Evolutionary conservation across 805 yeast species (phyloP), one percentile per base, ranked within the genome.

Genomic region (Lipomyces sp.): DNA sequence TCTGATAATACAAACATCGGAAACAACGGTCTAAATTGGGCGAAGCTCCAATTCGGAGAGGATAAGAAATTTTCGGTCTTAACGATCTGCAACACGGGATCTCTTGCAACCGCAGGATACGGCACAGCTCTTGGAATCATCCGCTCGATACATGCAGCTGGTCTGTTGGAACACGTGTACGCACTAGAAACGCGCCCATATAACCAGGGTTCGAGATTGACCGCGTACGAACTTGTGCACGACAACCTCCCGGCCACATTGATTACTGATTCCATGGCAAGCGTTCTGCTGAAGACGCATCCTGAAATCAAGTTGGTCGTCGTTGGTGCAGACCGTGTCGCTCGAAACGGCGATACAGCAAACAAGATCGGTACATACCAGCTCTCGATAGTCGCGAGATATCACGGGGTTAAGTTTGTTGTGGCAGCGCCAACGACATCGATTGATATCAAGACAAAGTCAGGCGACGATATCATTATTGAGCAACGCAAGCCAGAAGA

Each of bases 371-470:
- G 98, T 21, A 93, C 98, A 0, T 86, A 81, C 69, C 97, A 90
- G 70, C 70, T 91, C 57, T 84, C 97, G 0, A 73, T 83, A 11
- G 71, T 88, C 51, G 83, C 95, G 18, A 77, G 82, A 52, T 78
- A 78, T 45, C 77, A 77, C 48, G 82, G 79, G 5, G 81, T 90
- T 61, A 84, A 83, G 64, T 91, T 93, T 62, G 81, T 87, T 39
- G 96, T 93, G 8, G 98, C 96, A 26, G 98, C 97, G 1, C 98
- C 98, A 44, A 85, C 79, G 40, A 89, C 97, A 0, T 88, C 98
- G 0, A 82, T 91, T 57, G 98, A 91, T 66, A 69, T 75, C 53
- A 68, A 72, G 7, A 84, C 88, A 1, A 62, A 70, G 11, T 66
- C 78, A 2, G 98, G 98, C 21, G 84, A 77, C 32, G 81, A 77